phyloP scores from a whole-genome alignment of 805 yeast genomes.

The Saccharomyces kudriavzevii region DNA sequence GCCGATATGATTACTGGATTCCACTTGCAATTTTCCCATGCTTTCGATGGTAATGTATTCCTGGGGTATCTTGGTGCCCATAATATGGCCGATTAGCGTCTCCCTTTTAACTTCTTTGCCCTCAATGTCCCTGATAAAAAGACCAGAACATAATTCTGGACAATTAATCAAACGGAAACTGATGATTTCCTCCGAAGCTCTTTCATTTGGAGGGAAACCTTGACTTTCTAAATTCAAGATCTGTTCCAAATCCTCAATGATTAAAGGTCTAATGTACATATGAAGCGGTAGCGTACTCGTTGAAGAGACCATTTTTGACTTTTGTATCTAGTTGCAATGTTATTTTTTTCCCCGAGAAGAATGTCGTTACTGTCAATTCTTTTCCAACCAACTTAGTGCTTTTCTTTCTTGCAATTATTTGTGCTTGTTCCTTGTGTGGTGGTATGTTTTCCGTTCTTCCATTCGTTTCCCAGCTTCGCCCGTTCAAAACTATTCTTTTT shows the following conservation, averaged over 20 bases:
- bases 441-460: neutral
- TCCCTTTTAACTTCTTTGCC: constrained; percentile 39
- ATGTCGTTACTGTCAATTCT: neutral
- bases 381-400: neutral
- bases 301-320: constrained; percentile 23
- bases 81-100: constrained; percentile 67
- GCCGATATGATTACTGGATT: constrained; percentile 65
- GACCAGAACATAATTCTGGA: constrained; percentile 86
- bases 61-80: constrained; percentile 59
- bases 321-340: neutral
- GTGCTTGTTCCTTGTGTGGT: neutral
- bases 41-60: constrained; percentile 24
- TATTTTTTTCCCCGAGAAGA: neutral
- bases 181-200: constrained; percentile 56
- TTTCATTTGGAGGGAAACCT: constrained; percentile 65
- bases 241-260: constrained; percentile 61
- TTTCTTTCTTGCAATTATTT: neutral
- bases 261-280: constrained; percentile 66
- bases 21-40: constrained; percentile 37
- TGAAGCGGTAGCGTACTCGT: constrained; percentile 45
- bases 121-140: constrained; percentile 64
- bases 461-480: neutral
- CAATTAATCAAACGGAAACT: constrained; percentile 67
- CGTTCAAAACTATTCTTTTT: neutral
- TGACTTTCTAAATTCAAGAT: constrained; percentile 51